Percentiles rank a stretch among this genome's conserved stretches.
These are phyloP conservation scores for Chiua virens DNA, from an alignment of 768 basidiomycete genomes.

Conservation along the genomic window DNA sequence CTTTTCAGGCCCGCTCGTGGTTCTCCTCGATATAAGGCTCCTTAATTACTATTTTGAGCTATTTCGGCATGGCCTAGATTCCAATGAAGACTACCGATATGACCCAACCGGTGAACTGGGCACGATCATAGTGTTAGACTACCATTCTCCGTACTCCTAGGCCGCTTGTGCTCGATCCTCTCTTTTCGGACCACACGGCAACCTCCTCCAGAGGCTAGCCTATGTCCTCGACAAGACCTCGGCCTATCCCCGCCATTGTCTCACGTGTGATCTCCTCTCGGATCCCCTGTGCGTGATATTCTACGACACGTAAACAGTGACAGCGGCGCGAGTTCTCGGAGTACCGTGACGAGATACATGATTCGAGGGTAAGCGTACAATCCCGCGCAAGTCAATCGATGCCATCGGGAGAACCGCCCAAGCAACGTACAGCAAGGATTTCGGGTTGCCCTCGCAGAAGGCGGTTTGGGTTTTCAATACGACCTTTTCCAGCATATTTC, in stretches of 20 bases:
- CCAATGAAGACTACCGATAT: constrained; percentile 3
- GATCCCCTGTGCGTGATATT: constrained; percentile 5
- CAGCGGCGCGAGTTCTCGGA: constrained; percentile 25
- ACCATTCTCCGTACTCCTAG: constrained; percentile 6
- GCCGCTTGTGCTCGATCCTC: constrained; percentile 11
- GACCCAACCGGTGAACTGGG: constrained; percentile 8
- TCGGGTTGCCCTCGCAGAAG: constrained; percentile 15
- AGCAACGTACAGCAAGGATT: constrained; percentile 11
- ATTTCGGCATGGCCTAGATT: constrained; percentile 9
- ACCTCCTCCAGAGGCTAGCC: constrained; percentile 17
- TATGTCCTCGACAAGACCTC: constrained; percentile 7
- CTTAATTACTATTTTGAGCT: constrained; percentile 11
- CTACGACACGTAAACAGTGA: constrained; percentile 31
- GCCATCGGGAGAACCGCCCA: constrained; percentile 28
- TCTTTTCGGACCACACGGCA: constrained; percentile 11
- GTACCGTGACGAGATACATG: constrained; percentile 14
- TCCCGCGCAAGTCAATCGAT: constrained; percentile 28
- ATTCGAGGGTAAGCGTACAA: constrained; percentile 30
- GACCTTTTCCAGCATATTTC: constrained; percentile 12
- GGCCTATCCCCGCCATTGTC: constrained; percentile 29
- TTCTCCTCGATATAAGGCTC: constrained; percentile 7
- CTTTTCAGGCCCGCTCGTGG: constrained; percentile 8
- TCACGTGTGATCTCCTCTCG: constrained; percentile 16
- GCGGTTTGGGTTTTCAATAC: constrained; percentile 17
- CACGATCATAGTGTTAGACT: not conserved